Conservation (phyloP, 202 grass and related monocot genomes). For the Zoysia matrella region DNA sequence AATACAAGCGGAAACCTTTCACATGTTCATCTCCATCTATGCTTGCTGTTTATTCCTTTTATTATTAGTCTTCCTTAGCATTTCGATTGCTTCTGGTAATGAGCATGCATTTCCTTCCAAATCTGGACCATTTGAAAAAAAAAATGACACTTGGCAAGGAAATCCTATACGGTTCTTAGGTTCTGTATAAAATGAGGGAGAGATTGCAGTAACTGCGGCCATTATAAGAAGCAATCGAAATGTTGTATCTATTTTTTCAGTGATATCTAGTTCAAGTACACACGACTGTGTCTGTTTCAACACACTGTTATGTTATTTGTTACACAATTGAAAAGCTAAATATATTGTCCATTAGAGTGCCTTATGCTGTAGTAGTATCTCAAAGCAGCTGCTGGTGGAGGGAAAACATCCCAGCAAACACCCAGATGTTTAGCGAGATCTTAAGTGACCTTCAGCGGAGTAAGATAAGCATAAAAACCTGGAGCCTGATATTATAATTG, state of each 20-base stretch:
- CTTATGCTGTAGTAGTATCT: conserved; percentile 16
- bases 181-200: neutral
- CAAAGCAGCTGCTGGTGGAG: conserved; percentile 47
- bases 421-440: conserved; percentile 51
- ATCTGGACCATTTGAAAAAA: neutral
- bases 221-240: neutral
- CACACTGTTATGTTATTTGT: too few relatives aligned
- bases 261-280: neutral
- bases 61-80: neutral
- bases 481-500: conserved; percentile 87
- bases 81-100: neutral
- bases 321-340: too few relatives aligned
- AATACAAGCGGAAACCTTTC: conserved; percentile 58
- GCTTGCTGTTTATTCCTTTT: neutral
- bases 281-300: neutral
- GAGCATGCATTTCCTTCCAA: too few relatives aligned
- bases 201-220: neutral
- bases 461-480: conserved; percentile 89
- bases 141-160: neutral
- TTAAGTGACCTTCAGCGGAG: conserved; percentile 82
- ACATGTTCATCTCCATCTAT: conserved; percentile 3
- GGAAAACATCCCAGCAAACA: conserved; percentile 36
- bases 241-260: neutral
- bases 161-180: neutral
- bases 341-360: neutral